phyloP scores from a whole-genome alignment of 129 eudicot species.

The Flaveria bidentis region DNA sequence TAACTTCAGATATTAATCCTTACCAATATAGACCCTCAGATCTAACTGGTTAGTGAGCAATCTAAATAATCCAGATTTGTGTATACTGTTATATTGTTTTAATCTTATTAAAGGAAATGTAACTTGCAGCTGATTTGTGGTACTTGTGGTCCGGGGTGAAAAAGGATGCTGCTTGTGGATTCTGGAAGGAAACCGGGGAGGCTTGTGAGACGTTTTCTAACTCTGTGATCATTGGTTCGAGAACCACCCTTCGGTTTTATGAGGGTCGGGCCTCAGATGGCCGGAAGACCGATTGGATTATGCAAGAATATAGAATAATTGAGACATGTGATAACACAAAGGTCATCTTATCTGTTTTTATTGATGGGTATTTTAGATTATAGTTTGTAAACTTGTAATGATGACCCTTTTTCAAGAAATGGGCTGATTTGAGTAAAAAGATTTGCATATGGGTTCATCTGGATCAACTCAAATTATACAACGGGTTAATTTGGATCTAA shows the following conservation, averaged over 20 bases:
- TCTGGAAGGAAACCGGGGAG: conserved; percentile 58
- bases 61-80: not conserved
- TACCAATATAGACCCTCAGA: conserved; percentile 52
- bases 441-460: not conserved
- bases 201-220: conserved; percentile 47
- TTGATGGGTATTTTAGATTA: not conserved
- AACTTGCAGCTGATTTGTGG: conserved; percentile 61
- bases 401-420: too few relatives aligned
- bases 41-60: conserved; percentile 57
- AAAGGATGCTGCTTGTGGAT: conserved; percentile 47
- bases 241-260: conserved; percentile 56
- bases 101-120: not conserved
- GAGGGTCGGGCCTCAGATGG: conserved; percentile 44
- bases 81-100: not conserved
- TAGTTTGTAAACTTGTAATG: not conserved
- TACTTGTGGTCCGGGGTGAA: conserved; percentile 40
- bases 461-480: not conserved
- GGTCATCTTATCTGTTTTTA: conserved; percentile 33
- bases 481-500: not conserved
- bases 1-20: conserved; percentile 56
- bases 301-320: conserved; percentile 68
- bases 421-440: not conserved
- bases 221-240: conserved; percentile 58
- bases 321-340: conserved; percentile 28
- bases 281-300: conserved; percentile 60